phyloP scores from a whole-genome alignment of 192 early-diverging fungal genomes.

The Geranomyces variabilis region DNA sequence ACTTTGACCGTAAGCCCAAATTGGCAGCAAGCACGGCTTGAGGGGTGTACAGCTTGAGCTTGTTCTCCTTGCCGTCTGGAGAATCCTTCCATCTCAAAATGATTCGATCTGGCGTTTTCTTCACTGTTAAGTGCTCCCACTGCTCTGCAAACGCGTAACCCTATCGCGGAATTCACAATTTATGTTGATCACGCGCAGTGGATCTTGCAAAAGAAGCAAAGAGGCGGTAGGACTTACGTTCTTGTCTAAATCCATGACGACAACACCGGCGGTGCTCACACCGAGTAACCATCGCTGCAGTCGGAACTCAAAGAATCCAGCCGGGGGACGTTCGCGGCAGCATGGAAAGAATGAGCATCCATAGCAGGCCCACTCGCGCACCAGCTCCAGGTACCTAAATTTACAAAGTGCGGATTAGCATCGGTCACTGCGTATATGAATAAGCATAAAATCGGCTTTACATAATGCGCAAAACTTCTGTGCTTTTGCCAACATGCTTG shows the following conservation, averaged over 20 bases:
- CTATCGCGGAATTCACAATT: too few relatives aligned
- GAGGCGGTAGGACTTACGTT: slow-evolving; percentile 44
- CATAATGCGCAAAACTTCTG: slow-evolving; percentile 22
- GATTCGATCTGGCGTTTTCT: slow-evolving; percentile 20
- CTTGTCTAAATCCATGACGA: slow-evolving; percentile 52
- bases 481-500: slow-evolving; percentile 26
- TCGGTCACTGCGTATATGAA: background rate
- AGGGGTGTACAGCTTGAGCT: slow-evolving; percentile 33
- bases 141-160: slow-evolving; percentile 30
- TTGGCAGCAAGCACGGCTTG: slow-evolving; percentile 38
- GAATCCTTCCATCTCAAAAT: slow-evolving; percentile 23
- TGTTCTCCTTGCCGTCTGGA: slow-evolving; percentile 25
- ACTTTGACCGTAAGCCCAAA: slow-evolving; percentile 36
- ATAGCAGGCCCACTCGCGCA: slow-evolving; percentile 55
- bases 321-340: slow-evolving; percentile 52
- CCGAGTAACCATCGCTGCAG: slow-evolving; percentile 52
- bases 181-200: too few relatives aligned
- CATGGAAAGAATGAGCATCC: slow-evolving; percentile 60
- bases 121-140: slow-evolving; percentile 21
- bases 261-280: slow-evolving; percentile 50
- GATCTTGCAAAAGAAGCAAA: too few relatives aligned
- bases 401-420: background rate
- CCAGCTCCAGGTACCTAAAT: slow-evolving; percentile 50
- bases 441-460: slow-evolving; percentile 1
- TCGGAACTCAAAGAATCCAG: slow-evolving; percentile 62